Base-by-base conservation (phyloP, 2,329 filamentous ascomycete species). In the Aureobasidium sp. region DNA sequence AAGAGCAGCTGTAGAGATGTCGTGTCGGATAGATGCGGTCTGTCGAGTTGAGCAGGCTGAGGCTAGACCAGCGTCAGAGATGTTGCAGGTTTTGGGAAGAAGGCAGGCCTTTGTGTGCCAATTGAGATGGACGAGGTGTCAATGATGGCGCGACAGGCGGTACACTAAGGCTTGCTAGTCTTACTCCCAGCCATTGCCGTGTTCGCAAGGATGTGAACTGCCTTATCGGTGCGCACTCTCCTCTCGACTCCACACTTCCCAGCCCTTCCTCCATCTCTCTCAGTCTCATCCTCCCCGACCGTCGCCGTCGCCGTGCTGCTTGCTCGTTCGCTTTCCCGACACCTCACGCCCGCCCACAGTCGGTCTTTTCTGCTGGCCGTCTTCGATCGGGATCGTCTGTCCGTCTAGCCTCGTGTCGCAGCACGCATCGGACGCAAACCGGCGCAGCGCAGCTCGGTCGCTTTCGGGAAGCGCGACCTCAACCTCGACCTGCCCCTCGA, bases 141-240 rank as follows among this genome's bases (percentile, higher is more conserved):
- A 55, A 55, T 42, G 51, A 55, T 55, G 51, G 51, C 51, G 51
- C 51, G 51, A 55, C 51, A 55, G 55, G 55, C 55, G 55, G 42
- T 47, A 58, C 41, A 48, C 42, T 47, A 47, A 48, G 55, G 41
- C 41, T 55, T 47, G 55, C 55, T 58, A 58, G 55, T 58, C 53
- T 58, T 58, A 58, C 37, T 47, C 31, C 29, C 41, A 58, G 55
- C 55, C 55, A 47, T 58, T 58, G 55, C 55, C 55, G 55, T 58
- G 42, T 51, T 42, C 57, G 41, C 57, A 44, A 60, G 45, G 34
- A 41, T 60, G 57, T 34, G 44, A 55, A 42, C n/a, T 55, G 57
- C 56, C 57, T 60, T 49, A 60, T 51, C 45, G 45, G 41, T 14
- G 55, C 42, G 55, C 42, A 31, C 42, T 59, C 31, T 39, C 55